Evolutionary conservation across 257 asterid species (phyloP).

Genomic region (Solanum chaucha): DNA sequence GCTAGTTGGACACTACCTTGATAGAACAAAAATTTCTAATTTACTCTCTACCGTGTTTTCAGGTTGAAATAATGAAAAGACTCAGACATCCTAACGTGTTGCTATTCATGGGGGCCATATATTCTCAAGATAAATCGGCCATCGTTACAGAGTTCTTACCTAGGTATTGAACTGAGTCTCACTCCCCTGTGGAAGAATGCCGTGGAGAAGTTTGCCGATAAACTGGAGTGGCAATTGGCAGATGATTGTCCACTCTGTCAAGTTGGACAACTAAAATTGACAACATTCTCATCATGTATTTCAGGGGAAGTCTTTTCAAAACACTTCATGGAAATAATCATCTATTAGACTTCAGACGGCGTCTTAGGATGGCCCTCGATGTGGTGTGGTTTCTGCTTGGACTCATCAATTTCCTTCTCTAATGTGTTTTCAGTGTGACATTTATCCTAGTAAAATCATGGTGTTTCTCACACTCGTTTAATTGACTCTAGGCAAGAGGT

Average conservation of each 20-base stretch:
- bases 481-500: constrained; percentile 60
- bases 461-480: not conserved
- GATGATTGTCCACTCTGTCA: not conserved
- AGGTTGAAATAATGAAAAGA: constrained; percentile 66
- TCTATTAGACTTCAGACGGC: constrained; percentile 48
- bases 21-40: not conserved
- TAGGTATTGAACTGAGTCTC: constrained; percentile 27
- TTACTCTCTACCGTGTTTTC: not conserved
- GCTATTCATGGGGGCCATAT: constrained; percentile 71
- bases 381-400: constrained; percentile 34
- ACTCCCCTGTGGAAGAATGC: not conserved
- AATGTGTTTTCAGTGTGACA: not conserved
- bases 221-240: not conserved
- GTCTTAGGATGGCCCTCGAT: constrained; percentile 70
- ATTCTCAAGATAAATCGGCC: constrained; percentile 54
- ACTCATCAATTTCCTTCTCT: not conserved
- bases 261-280: not conserved
- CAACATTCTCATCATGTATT: not conserved
- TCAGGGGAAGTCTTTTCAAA: constrained; percentile 76
- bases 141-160: constrained; percentile 55
- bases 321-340: constrained; percentile 53
- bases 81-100: constrained; percentile 74
- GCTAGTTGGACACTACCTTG: not conserved
- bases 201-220: not conserved
- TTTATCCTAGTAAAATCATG: not conserved